phyloP scores from a whole-genome alignment of 306 rosid genomes.

The Ochetophila trinervis region DNA sequence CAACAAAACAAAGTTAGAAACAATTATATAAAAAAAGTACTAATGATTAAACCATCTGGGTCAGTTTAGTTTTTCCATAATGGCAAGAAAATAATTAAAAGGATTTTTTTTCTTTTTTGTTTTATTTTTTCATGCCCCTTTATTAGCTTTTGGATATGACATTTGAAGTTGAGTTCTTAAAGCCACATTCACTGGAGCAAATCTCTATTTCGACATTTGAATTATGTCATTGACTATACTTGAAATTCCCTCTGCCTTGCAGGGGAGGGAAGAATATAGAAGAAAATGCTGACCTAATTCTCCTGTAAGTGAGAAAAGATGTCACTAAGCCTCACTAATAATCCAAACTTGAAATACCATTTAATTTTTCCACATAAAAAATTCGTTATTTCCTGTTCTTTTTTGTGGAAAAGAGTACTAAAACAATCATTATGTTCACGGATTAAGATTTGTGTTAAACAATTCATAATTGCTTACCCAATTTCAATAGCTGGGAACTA shows the following conservation, averaged over 20 bases:
- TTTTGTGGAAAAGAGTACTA: constrained; percentile 11
- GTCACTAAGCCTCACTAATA: constrained; percentile 6
- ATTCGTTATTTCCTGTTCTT: neutral
- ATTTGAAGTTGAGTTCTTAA: constrained; percentile 19
- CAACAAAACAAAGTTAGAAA: constrained; percentile 13
- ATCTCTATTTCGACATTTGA: constrained; percentile 17
- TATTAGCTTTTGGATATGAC: constrained; percentile 15
- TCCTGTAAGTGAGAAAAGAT: neutral
- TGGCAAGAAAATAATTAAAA: neutral
- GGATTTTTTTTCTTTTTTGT: no score
- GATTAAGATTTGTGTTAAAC: constrained; percentile 13
- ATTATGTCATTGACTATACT: constrained; percentile 26
- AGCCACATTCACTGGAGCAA: constrained; percentile 28
- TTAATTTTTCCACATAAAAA: neutral
- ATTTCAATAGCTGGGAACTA: constrained; percentile 9
- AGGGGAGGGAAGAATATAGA: constrained; percentile 29
- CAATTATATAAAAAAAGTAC: constrained; percentile 16
- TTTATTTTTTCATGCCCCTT: neutral
- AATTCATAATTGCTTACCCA: neutral
- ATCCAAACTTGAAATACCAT: constrained; percentile 3
- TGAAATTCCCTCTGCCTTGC: constrained; percentile 28
- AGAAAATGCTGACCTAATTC: constrained; percentile 29
- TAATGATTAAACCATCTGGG: constrained; percentile 26
- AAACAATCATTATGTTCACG: constrained; percentile 21
- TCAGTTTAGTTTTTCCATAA: neutral